Evolutionary conservation across 805 yeast species (phyloP), one percentile per base, ranked within the genome.

Genomic region (Saturnispora besseyi): DNA sequence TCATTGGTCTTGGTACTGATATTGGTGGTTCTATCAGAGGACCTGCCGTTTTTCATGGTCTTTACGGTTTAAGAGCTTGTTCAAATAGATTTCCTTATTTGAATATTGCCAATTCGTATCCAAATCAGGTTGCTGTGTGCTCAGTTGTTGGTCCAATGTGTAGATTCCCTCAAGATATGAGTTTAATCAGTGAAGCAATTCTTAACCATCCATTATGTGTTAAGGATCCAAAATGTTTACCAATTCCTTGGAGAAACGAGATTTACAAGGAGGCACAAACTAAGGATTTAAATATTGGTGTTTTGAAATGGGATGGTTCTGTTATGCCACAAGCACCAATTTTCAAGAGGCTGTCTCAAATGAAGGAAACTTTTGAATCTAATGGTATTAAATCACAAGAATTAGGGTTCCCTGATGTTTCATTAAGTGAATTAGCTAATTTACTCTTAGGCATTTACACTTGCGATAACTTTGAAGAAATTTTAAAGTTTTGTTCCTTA

Each of bases 251-350:
- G 81, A 65, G 72, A 51, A 53, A 57, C 1, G 40, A 48, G 12
- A 28, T 43, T 22, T 33, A 31, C 3, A 40, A 24, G 3, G 58
- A 59, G 0, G 22, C 46, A 9, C 38, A 34, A 4, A 26, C 37
- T 9, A 51, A 53, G 29, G 71, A 69, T 53, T 57, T 77, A 29
- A 70, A 63, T n/a, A 59, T 79, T 55, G 84, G 80, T 3, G 57
- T 77, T 13, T 54, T 74, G 57, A 56, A 55, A 29, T 72, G 71
- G 61, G 82, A 79, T 58, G 66, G 68, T 7, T 56, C 62, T 28
- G 69, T 74, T 12, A 64, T 69, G 51, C 83, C 84, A 11, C 75
- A 75, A 30, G 84, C 84, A 1, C 82, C 84, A 9, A 70, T 80
- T 15, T 55, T 62, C 5, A 67, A 82, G 53, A 78, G 73, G 10